Evolutionary conservation across 2,329 filamentous ascomycete species (phyloP), one percentile per base, ranked within the genome.

Genomic region (Paecilomyces sp.): DNA sequence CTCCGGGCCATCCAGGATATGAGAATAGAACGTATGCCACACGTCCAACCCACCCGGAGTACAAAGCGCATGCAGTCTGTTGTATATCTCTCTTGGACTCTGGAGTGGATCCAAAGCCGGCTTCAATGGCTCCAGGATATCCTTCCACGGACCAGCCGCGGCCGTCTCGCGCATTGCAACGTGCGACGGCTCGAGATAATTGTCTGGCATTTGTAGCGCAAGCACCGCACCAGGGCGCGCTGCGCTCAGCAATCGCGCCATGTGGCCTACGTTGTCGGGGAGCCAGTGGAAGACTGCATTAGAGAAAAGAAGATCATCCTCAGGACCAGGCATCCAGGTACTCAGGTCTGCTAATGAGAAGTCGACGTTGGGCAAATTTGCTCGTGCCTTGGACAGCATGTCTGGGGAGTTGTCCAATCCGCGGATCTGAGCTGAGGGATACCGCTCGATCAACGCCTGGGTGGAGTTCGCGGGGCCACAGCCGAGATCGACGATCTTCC

Each of bases 271-370:
- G 24, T 12, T 12, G 0, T 67, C 64, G 0, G 61, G 61, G 3
- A 87, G 70, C 84, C 84, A 87, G 59, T 87, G 84, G 60, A 86
- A 80, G 1, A 83, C 82, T 0, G 84, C 83, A 60, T 86, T 87
- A 54, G 78, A 80, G 55, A 83, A 68, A 0, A 87, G 66, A 52
- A 83, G 79, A 15, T 57, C 59, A 6, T 71, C 67, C 0, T 67
- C 62, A 1, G 63, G 28, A 0, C 67, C 58, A 0, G 77, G 74
- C 0, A 61, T 58, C 63, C 79, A 85, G 0, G 73, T 75, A 0
- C 62, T 61, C 2, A 86, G 57, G 57, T 85, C 82, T 0, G 71
- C 80, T 0, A 78, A 67, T 1, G 68, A 58, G 58, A 86, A 86
- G 0, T 79, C 67, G 0, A 80, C 65, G 3, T 69, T 65, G 0